Percentiles rank a stretch among this genome's conserved stretches.
Evolutionary conservation across 1,284 basidiomycete genomes (phyloP).

Genomic region (Moesziomyces aphidis): DNA sequence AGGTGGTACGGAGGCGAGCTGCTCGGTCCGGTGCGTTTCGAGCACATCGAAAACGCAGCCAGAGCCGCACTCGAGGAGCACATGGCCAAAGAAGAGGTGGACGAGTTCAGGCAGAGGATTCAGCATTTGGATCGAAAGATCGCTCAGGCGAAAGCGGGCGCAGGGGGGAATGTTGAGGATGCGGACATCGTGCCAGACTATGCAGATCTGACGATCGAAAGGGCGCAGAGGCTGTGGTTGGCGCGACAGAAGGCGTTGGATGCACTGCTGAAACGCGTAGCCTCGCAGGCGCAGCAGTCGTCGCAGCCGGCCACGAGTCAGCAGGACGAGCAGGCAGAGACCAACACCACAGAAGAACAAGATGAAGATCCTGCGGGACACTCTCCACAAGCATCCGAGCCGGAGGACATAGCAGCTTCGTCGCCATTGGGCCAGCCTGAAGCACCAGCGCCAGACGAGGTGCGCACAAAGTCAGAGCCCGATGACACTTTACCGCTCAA

Average conservation of each 20-base stretch:
- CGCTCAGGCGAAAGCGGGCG: background rate
- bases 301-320: background rate
- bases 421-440: background rate
- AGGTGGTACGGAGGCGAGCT: conserved; percentile 80
- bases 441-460: background rate
- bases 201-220: conserved; percentile 46
- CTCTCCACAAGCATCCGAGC: background rate
- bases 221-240: conserved; percentile 45
- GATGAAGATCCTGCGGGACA: background rate
- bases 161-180: conserved; percentile 1
- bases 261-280: conserved; percentile 29
- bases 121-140: conserved; percentile 49
- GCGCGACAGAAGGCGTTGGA: conserved; percentile 51
- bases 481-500: too few relatives aligned
- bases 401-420: too few relatives aligned
- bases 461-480: background rate
- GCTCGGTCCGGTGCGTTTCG: conserved; percentile 78
- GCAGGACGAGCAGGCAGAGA: background rate
- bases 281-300: background rate
- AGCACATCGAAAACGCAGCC: conserved; percentile 80
- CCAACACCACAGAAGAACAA: background rate
- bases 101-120: conserved; percentile 40
- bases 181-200: conserved; percentile 16
- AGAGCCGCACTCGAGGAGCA: conserved; percentile 78
- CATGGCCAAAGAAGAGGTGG: conserved; percentile 72